Evolutionary conservation across 2,329 filamentous ascomycete genomes (phyloP).

Genomic region (Diaporthe nobilis): DNA sequence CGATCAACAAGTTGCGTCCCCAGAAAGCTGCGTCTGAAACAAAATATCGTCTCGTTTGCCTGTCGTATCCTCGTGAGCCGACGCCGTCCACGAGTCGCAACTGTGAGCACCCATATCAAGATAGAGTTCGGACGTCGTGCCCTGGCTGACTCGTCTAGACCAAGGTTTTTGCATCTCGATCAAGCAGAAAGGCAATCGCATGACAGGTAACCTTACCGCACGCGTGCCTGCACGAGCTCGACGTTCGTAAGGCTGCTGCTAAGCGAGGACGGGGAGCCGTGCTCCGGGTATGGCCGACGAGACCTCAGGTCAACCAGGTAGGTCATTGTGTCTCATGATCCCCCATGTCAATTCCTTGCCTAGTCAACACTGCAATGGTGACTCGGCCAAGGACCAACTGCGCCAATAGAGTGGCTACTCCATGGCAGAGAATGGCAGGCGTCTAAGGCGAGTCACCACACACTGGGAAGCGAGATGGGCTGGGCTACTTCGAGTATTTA

Average conservation of each 20-base stretch:
- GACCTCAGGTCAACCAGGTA: conserved; percentile 21
- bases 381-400: neutral
- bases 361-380: neutral
- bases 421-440: neutral
- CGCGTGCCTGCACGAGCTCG: conserved; percentile 15
- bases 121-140: conserved; percentile 21
- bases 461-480: neutral
- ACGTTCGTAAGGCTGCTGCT: conserved; percentile 13
- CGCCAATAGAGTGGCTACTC: no score
- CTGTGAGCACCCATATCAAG: conserved; percentile 13
- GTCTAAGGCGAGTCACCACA: neutral
- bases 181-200: conserved; percentile 8
- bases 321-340: neutral
- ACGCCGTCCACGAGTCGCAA: conserved; percentile 15
- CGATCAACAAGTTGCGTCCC: neutral
- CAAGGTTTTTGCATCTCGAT: conserved; percentile 27
- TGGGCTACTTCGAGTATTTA: neutral
- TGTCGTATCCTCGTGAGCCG: neutral
- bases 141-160: conserved; percentile 23
- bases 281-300: conserved; percentile 26
- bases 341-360: neutral
- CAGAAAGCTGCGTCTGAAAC: conserved; percentile 7
- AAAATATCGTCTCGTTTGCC: conserved; percentile 6
- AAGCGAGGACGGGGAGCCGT: conserved; percentile 2
- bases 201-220: conserved; percentile 6